Base-by-base conservation (phyloP, 2,329 filamentous ascomycete species). In the Colletotrichum gloeosporioides region DNA sequence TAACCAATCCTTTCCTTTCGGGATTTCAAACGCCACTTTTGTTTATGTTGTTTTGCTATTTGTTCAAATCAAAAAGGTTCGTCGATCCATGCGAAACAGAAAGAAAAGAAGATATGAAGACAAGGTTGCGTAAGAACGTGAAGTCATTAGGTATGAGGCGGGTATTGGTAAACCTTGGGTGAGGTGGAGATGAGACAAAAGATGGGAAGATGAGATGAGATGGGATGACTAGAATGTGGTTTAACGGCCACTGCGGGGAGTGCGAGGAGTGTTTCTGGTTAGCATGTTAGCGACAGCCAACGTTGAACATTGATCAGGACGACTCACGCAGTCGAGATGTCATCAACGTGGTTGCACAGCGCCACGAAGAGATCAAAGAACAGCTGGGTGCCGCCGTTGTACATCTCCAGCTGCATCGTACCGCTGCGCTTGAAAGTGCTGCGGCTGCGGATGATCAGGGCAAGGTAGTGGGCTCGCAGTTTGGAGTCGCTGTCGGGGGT, bases 341-440 rank as follows among this genome's bases (percentile, higher is more conserved):
- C 94, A 83, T 92, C 95, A 82, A 98, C 94, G 82, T 98, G 95
- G 83, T 98, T 98, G 86, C 95, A 96, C 86, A 98, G 92, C 22
- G 96, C 95, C 67, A 98, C 96, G 83, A 98, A 98, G 61, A 98
- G 89, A 83, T 98, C 96, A 83, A 98, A 98, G 88, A 98, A 98
- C 75, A 98, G 89, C 82, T 94, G 91, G 1, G 89, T 94, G 70
- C 95, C 95, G 32, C 96, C 96, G 77, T 92, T 92, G 84, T 94
- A 94, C 96, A 98, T 98, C 87, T 98, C 96, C 79, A 95, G 92
- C 86, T 98, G 96, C 96, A 98, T 98, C 5, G 96, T 98, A 71
- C 96, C 95, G 85, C 95, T 98, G 71, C 95, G 91, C 89, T 98
- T 98, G 87, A 98, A 98, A 3, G 95, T 98, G 82, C 92, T 91